Base-by-base conservation (phyloP, 345 rosid genomes). In the Noccaea caerulescens region DNA sequence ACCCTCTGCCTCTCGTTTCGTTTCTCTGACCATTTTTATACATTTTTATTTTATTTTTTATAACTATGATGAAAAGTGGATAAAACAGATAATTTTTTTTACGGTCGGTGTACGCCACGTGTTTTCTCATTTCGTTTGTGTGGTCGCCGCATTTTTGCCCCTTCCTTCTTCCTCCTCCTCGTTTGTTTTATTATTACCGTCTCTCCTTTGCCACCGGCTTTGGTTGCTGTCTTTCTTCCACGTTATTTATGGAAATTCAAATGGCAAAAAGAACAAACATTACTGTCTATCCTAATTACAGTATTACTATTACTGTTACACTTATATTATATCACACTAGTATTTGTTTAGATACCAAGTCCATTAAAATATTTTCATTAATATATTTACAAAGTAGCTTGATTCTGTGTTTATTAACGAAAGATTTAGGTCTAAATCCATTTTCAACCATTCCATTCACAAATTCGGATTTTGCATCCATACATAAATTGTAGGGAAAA, bases 131-230 rank as follows among this genome's bases (percentile, higher is more conserved):
- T 50, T 51, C 11, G 13, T 61, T 42, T 61, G 27, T 51, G 68
- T 60, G 75, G 61, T 71, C 75, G 68, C 68, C 75, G 51, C 75
- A 16, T 49, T 30, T 34, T 63, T 10, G 20, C 41, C 49, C 9
- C 11, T 9, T 13, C 2, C 1, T 2, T 36, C 41, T 10, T 55
- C 4, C 14, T 16, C 8, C 44, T 4, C 30, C 30, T 27, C 30
- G 30, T 27, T 14, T 8, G 0, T 32, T 4, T 12, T 32, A 6
- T 54, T 1, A 33, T 27, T 27, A 27, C 30, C 4, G 30, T 27
- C 30, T 27, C 4, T 27, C 23, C 23, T 20, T 20, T 20, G 23
- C 23, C 30, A 27, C 30, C 30, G 42, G 30, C 6, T 1, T n/a
- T 54, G 10, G 9, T 8, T 49, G 30, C 18, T 1, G 23, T 49